Percentiles rank a stretch among this genome's conserved stretches.
These are phyloP conservation scores for Lepiota brunneoincarnata DNA, from an alignment of 768 basidiomycete species.

Conservation along the genomic window DNA sequence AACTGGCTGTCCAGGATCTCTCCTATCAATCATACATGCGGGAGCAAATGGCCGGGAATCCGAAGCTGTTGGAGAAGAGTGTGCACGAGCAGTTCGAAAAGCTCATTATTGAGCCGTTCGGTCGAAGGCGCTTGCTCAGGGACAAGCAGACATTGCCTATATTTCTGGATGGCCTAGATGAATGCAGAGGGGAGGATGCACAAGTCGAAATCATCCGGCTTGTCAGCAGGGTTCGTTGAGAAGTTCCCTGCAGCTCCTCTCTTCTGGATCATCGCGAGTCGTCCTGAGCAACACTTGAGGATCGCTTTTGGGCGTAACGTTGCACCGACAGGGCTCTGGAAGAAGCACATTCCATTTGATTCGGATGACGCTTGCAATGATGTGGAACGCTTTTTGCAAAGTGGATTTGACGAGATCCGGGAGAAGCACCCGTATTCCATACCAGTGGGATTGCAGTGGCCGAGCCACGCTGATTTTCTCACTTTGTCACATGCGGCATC, in stretches of 20 bases:
- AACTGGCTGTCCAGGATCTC: not conserved
- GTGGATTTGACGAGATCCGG: not conserved
- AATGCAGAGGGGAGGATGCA: not conserved
- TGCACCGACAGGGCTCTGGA: not conserved
- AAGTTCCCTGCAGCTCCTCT: not conserved
- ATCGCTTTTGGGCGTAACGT: not conserved
- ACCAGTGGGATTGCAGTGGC: not conserved
- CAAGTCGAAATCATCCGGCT: not conserved
- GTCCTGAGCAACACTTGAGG: conserved; percentile 2
- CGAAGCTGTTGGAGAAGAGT: not conserved
- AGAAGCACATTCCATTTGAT: conserved; percentile 1
- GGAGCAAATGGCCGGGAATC: not conserved
- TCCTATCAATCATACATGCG: not conserved
- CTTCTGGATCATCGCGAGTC: conserved; percentile 4
- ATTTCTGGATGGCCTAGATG: not conserved
- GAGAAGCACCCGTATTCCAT: not conserved
- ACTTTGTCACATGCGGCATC: not conserved
- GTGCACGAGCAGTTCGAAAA: not conserved
- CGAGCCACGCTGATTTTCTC: not conserved
- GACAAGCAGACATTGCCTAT: not conserved
- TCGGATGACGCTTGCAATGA: conserved; percentile 4
- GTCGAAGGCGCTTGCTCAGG: not conserved
- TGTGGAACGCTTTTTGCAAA: not conserved
- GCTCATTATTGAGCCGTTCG: not conserved
- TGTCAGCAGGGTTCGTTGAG: not conserved